Evolutionary conservation across 441 rosid species (phyloP), one percentile per base, ranked within the genome.

Genomic region (Dalechampia spathulata): DNA sequence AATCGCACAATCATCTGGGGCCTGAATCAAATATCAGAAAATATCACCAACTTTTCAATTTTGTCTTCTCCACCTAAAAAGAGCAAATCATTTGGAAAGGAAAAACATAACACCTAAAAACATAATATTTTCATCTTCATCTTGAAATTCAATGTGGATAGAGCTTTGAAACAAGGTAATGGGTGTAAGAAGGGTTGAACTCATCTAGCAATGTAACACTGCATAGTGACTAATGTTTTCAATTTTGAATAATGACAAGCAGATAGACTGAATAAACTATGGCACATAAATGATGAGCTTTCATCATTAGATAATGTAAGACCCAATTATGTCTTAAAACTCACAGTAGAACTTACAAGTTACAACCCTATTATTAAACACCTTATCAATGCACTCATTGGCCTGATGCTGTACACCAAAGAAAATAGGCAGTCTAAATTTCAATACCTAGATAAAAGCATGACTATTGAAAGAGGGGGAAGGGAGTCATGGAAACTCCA

Each of bases 1-100:
- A 30, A 75, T 27, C 44, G 91, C 96, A 53, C 78, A 78, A 67
- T 93, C 97, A 44, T 90, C 97, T 9, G 96, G 84, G 26, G 89
- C 75, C 99, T 93, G 85, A 61, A 72, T 11, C 22, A 52, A 68
- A 54, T 11, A 61, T 28, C 34, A 58, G n/a, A 59, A 44, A 49
- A 27, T 45, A 44, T 37, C 41, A 45, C 40, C 45, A 19, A 36
- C 37, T 46, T 19, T 62, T 46, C 21, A 28, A 5, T 9, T 34
- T 38, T n/a, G 28, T 13, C 7, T 2, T 19, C 21, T 13, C 19
- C 27, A 41, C 52, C 51, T 32, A 16, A 36, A 32, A 28, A 38
- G 3, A 37, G 17, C 27, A 4, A 20, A 51, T 46, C 21, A 32
- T 19, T 5, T 8, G 17, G 0, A 8, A 50, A 38, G 36, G 13